phyloP scores from a whole-genome alignment of 192 early-diverging fungal species.

The Coemansia sp. region DNA sequence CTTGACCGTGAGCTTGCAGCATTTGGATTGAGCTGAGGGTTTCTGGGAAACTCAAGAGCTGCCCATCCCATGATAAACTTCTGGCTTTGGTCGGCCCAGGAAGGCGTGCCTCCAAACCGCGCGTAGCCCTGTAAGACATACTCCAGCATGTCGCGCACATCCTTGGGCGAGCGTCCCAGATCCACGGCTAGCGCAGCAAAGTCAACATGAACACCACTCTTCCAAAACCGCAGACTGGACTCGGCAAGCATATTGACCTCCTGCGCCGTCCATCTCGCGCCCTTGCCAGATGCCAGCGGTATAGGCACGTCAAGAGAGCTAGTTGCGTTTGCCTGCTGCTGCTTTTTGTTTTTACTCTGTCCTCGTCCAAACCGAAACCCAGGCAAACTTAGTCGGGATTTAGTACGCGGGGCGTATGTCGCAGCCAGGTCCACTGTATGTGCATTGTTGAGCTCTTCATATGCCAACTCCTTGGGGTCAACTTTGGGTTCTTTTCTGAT shows the following conservation, averaged over 20 bases:
- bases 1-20: neutral
- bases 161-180: conserved; percentile 20
- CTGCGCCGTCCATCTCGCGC: conserved; percentile 29
- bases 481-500: neutral
- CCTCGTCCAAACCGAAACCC: conserved; percentile 30
- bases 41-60: conserved; percentile 40
- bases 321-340: conserved; percentile 4
- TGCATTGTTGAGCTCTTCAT: neutral
- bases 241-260: conserved; percentile 33
- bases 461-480: neutral
- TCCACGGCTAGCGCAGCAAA: conserved; percentile 17
- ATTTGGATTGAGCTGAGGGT: conserved; percentile 23
- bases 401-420: conserved; percentile 1
- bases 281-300: neutral
- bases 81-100: conserved; percentile 32
- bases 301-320: conserved; percentile 2
- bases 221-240: conserved; percentile 32
- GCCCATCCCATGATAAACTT: conserved; percentile 34
- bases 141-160: conserved; percentile 47
- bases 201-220: conserved; percentile 28
- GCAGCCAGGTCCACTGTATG: conserved; percentile 6
- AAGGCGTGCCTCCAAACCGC: conserved; percentile 36
- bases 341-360: conserved; percentile 13
- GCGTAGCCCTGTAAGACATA: conserved; percentile 41
- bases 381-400: conserved; percentile 24